A percentile compares a stretch with the other conserved stretches of the same genome.
Conservation (phyloP, 208 protist species). For the Angomonas deanei region DNA sequence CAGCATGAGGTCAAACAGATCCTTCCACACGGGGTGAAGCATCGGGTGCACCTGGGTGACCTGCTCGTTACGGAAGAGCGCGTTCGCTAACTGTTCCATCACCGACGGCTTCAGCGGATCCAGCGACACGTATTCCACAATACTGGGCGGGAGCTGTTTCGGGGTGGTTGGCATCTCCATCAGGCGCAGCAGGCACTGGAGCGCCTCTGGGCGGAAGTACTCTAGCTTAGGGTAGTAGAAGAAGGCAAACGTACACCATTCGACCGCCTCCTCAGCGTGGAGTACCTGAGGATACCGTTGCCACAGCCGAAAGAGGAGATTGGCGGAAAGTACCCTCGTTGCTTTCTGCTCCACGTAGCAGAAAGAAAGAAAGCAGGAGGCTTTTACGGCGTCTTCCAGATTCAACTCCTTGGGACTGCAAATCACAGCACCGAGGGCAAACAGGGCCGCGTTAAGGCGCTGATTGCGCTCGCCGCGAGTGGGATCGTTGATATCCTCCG, state of each 20-base stretch:
- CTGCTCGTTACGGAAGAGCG: constrained; percentile 86
- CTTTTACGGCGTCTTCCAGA: constrained; percentile 30
- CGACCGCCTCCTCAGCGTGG: constrained; percentile 36
- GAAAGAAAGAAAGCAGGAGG: constrained; percentile 60
- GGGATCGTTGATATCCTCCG: constrained; percentile 82
- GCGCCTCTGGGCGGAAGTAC: constrained; percentile 83
- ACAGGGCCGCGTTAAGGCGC: constrained; percentile 66
- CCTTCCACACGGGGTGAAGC: constrained; percentile 86
- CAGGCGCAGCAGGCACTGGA: constrained; percentile 75
- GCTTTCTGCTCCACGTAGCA: constrained; percentile 83
- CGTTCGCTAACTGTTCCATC: constrained; percentile 77
- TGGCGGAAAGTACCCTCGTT: constrained; percentile 68
- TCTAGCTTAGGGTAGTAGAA: constrained; percentile 85
- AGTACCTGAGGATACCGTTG: constrained; percentile 23
- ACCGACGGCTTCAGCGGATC: constrained; percentile 70
- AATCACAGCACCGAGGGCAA: constrained; percentile 55
- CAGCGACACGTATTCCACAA: constrained; percentile 38
- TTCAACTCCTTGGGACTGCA: constrained; percentile 30
- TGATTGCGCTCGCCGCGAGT: constrained; percentile 88
- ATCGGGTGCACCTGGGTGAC: constrained; percentile 77
- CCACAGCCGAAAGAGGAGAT: constrained; percentile 55
- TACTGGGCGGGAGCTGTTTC: constrained; percentile 23
- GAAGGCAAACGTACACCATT: constrained; percentile 80
- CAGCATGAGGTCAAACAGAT: constrained; percentile 69
- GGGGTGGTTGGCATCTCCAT: constrained; percentile 29